phyloP scores from a whole-genome alignment of 148 eudicot species.

The Spergularia marina region DNA sequence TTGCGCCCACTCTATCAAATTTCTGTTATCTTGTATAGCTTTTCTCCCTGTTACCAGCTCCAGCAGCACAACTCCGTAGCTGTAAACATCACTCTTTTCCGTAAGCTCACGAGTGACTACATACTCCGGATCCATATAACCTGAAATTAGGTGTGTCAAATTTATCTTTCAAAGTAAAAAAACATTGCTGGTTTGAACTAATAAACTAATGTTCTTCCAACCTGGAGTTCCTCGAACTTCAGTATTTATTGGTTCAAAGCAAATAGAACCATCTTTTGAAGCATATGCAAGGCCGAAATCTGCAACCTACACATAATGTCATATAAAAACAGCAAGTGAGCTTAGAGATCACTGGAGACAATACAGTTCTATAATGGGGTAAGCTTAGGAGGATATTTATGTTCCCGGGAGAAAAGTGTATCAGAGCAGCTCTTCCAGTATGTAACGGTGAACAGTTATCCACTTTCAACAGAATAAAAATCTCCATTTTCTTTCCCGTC shows the following conservation, averaged over 20 bases:
- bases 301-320: conserved; percentile 60
- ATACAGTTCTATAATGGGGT: not conserved
- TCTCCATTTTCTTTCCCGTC: not conserved
- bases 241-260: conserved; percentile 86
- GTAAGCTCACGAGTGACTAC: conserved; percentile 78
- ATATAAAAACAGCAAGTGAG: not conserved
- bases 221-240: conserved; percentile 98
- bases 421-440: not conserved
- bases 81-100: conserved; percentile 91
- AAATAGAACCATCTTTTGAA: conserved; percentile 83
- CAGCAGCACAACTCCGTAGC: conserved; percentile 84
- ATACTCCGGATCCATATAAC: conserved; percentile 97
- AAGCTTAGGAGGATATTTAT: not conserved
- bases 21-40: conserved; percentile 79
- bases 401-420: not conserved
- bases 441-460: not conserved
- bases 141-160: conserved; percentile 34
- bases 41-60: conserved; percentile 72
- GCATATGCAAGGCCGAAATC: conserved; percentile 97
- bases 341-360: not conserved
- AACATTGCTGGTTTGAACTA: not conserved
- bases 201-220: conserved; percentile 20
- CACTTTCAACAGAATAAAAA: not conserved
- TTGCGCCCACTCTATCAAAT: conserved; percentile 86
- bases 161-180: not conserved